Evolutionary conservation across 257 asterid genomes (phyloP), one percentile per base, ranked within the genome.

Genomic region (Avicennia marina): DNA sequence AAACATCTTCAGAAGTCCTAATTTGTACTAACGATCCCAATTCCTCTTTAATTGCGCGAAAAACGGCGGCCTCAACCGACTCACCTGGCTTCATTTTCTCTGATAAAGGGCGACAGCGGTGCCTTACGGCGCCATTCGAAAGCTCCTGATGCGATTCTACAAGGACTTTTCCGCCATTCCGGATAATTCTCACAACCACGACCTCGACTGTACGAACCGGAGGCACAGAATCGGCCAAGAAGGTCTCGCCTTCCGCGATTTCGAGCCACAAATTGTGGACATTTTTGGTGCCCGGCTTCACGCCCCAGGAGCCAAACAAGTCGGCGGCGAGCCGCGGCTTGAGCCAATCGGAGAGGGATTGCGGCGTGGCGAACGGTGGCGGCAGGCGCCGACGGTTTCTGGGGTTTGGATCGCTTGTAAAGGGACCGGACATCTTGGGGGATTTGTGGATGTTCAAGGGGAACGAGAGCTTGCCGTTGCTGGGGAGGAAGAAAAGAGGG

Each of bases 81-180:
- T 93, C 98, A 0, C 84, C 89, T n/a, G 97, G 95, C 68, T 93
- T 93, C 98, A 93, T 93, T 58, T 93, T 93, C 83, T 93, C 98
- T 4, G 97, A 89, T 11, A 93, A 57, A 9, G 98, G 98, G 40
- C 98, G 74, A 38, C 78, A 60, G 2, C 97, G 75, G 2, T 44
- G 32, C 62, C 97, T 69, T 6, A 88, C 73, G 27, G 60, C 74
- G 27, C 98, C 97, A 48, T 85, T 75, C 0, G 98, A 91, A 26
- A 91, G 78, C 64, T 85, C 85, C 71, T 91, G 98, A 15, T 80
- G 94, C 4, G 98, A 93, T 61, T 93, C 98, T 0, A 93, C 66
- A 20, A 93, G 95, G 42, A 86, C 24, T 32, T 75, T 77, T 0
- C 77, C 75, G 56, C 78, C 81, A 27, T 43, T 54, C 2, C 95